Base-by-base conservation (phyloP, 148 eudicot genomes). In the Rhododendron molle region DNA sequence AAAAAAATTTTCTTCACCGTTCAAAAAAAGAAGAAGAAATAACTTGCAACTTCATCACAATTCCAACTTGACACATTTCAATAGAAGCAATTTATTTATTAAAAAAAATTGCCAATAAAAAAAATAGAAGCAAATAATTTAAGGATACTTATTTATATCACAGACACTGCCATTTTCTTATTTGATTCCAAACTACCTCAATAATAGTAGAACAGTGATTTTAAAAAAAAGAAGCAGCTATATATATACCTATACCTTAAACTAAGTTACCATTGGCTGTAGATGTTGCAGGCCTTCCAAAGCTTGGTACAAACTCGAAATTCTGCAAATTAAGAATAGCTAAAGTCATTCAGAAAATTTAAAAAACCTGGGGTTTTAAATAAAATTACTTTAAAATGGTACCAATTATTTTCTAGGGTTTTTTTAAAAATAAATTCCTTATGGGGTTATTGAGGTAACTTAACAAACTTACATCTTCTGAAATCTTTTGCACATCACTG, bases 301-400 rank as follows among this genome's bases (percentile, higher is more conserved):
- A 69, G 36, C 23, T 76, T 54, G 86, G 71, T 20, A 84, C 65
- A 84, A 36, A 76, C 40, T 76, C 38, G 81, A 56, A 76, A 76
- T 72, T 36, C 85, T 84, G 85, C 67, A 73, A 23, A 84, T 49
- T 20, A 20, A 83, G 21, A 36, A 10, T 20, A 67, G 0, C 49
- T 3, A 18, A 62, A 65, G 36, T 65, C 10, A 7, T 26, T 82
- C 38, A 82, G 34, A 43, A 2, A 62, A 82, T 65, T 62, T 52
- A 0, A 52, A 62, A 16, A 40, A 40, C 20, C 67, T 60, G 43
- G 84, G 50, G 7, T 62, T 82, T 40, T 82, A 23, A 21, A 7
- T 7, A 60, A 60, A 60, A 60, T 60, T 60, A 23, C 26, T 60
- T 12, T 2, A 62, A 62, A 23, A 21, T 62, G 71, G 13, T 62